Evolutionary conservation across 371 early-diverging fungal species (phyloP).

Genomic region (Rhizopus arrhizus): DNA sequence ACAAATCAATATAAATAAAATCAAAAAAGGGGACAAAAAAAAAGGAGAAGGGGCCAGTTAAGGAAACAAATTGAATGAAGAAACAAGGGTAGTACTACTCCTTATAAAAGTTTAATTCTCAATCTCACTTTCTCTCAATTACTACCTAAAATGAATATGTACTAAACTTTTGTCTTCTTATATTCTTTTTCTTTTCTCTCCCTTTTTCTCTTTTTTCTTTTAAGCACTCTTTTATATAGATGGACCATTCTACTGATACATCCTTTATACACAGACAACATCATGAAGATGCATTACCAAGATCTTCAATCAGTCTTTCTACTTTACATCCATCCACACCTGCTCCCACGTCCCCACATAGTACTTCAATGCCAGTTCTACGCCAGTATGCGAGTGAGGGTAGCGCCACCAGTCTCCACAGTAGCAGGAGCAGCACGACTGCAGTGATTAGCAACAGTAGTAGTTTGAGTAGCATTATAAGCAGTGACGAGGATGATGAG

Average conservation of each 20-base stretch:
- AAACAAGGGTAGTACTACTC: no score
- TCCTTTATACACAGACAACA: background rate
- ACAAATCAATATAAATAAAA: background rate
- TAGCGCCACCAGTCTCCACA: background rate
- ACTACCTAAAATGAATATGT: background rate
- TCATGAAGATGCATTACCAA: background rate
- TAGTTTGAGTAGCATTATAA: slow-evolving; percentile 8
- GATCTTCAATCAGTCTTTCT: slow-evolving; percentile 24
- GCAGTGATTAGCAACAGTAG: slow-evolving; percentile 1
- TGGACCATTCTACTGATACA: background rate
- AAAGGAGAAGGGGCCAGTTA: background rate
- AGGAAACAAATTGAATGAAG: no score
- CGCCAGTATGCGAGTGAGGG: background rate
- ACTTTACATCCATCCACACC: slow-evolving; percentile 12
- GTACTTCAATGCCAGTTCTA: background rate
- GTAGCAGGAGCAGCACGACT: background rate
- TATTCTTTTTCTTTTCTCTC: background rate
- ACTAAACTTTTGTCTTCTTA: background rate
- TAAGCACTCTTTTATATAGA: background rate
- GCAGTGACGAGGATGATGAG: slow-evolving; percentile 54
- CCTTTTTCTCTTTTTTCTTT: background rate
- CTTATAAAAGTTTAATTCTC: no score
- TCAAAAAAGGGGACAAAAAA: background rate
- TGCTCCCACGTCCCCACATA: background rate
- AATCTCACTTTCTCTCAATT: no score